Percentiles rank a stretch among this genome's conserved stretches.
These are phyloP conservation scores for Nissolia schottii DNA, from an alignment of 306 rosid species.

Conservation along the genomic window DNA sequence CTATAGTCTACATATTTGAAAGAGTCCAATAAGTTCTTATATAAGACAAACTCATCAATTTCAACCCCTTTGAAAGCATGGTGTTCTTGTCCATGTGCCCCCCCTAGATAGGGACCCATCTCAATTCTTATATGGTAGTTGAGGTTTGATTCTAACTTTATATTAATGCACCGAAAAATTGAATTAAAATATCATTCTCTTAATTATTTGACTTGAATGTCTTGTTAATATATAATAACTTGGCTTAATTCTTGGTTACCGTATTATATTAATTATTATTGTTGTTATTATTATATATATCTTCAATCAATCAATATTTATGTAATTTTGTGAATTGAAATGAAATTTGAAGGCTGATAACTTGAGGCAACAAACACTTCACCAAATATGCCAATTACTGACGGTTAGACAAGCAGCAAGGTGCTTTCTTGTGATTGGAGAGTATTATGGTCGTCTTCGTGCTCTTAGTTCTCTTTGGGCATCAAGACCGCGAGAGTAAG, in stretches of 20 bases:
- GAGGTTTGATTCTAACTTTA: conserved; percentile 16
- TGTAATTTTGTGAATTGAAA: conserved; percentile 39
- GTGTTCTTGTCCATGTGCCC: conserved; percentile 13
- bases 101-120: conserved; percentile 26
- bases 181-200: neutral
- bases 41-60: conserved; percentile 32
- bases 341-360: conserved; percentile 66
- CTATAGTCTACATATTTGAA: conserved; percentile 21
- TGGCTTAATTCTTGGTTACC: neutral
- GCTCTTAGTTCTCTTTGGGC: conserved; percentile 96
- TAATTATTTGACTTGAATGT: neutral
- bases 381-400: conserved; percentile 64
- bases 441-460: conserved; percentile 73
- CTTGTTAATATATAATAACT: no score
- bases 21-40: conserved; percentile 29
- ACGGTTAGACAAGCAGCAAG: conserved; percentile 76
- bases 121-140: conserved; percentile 28
- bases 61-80: conserved; percentile 37
- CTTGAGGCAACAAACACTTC: conserved; percentile 82
- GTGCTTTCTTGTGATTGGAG: conserved; percentile 81
- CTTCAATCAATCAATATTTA: neutral
- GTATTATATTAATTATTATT: neutral
- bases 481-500: conserved; percentile 84
- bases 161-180: neutral
- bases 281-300: no score